Percentiles rank a stretch among this genome's conserved stretches.
Conservation (phyloP, 2,329 filamentous ascomycete genomes). For the Juglanconis oblonga region DNA sequence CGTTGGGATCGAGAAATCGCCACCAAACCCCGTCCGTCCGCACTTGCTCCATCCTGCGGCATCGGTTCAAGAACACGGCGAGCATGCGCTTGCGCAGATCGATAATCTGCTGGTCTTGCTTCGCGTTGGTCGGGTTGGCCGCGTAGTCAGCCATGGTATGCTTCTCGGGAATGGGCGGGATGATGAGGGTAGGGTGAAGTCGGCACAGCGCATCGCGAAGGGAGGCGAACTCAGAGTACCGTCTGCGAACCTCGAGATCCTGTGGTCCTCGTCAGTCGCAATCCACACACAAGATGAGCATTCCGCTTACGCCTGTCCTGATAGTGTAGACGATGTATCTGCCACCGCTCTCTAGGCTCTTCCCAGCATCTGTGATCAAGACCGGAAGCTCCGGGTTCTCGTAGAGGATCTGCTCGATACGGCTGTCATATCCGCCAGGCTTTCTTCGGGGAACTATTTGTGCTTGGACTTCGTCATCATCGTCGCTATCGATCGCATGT, state of each 20-base stretch:
- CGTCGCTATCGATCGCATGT: slow-evolving; percentile 40
- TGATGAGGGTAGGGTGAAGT: slow-evolving; percentile 90
- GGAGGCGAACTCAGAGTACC: slow-evolving; percentile 96
- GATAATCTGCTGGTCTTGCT: slow-evolving; percentile 95
- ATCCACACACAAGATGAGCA: not conserved
- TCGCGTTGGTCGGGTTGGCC: slow-evolving; percentile 94
- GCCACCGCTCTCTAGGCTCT: slow-evolving; percentile 87
- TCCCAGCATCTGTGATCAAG: slow-evolving; percentile 89
- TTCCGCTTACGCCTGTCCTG: slow-evolving; percentile 72
- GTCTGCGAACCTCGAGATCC: slow-evolving; percentile 91
- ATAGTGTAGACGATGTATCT: slow-evolving; percentile 98
- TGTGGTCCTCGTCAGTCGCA: slow-evolving; percentile 34
- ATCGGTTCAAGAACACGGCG: slow-evolving; percentile 90
- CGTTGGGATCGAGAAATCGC: slow-evolving; percentile 96
- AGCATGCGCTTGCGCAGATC: slow-evolving; percentile 96
- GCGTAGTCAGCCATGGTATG: slow-evolving; percentile 99
- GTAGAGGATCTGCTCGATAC: slow-evolving; percentile 95
- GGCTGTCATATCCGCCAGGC: slow-evolving; percentile 87
- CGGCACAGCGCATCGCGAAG: slow-evolving; percentile 83
- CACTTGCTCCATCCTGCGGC: slow-evolving; percentile 87
- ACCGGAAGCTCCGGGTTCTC: slow-evolving; percentile 90
- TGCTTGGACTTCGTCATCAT: slow-evolving; percentile 40
- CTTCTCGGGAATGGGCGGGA: slow-evolving; percentile 97
- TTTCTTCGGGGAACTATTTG: slow-evolving; percentile 58
- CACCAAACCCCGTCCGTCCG: slow-evolving; percentile 94